Evolutionary conservation across 192 early-diverging fungal species (phyloP).

Genomic region (Rhizophagus prolifer): DNA sequence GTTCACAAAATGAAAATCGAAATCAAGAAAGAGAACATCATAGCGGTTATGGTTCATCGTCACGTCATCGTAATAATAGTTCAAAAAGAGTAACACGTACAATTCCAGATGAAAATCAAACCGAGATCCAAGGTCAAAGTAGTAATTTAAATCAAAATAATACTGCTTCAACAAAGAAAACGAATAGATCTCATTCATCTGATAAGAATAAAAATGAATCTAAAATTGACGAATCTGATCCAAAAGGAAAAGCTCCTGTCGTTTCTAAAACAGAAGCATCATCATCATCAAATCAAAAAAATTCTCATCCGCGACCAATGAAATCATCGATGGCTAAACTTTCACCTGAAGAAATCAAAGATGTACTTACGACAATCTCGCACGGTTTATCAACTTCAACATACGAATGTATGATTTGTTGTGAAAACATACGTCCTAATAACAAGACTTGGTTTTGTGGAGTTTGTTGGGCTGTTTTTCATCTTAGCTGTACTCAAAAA

Average conservation of each 20-base stretch:
- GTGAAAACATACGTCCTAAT: slow-evolving; percentile 71
- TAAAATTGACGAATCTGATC: background rate
- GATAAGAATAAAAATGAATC: background rate
- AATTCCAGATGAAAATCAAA: background rate
- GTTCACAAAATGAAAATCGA: background rate
- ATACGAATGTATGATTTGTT: slow-evolving; percentile 98
- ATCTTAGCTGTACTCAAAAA: slow-evolving; percentile 78
- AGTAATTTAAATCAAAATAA: background rate
- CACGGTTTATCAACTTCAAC: slow-evolving; percentile 62
- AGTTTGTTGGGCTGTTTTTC: slow-evolving; percentile 88
- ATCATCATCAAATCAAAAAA: background rate
- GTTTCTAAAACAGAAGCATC: background rate
- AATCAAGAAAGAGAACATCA: background rate
- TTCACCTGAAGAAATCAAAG: slow-evolving; percentile 39
- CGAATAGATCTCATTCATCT: no score
- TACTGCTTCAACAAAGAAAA: background rate
- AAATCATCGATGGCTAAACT: slow-evolving; percentile 15
- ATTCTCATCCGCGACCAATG: background rate
- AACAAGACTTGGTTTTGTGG: slow-evolving; percentile 85
- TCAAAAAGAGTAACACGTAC: no score
- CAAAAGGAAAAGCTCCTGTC: background rate
- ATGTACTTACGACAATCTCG: slow-evolving; percentile 65
- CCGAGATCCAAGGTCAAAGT: background rate
- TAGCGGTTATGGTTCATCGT: background rate
- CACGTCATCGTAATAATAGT: background rate